Conservation (phyloP, 1,139 yeast species). For the Diutina rugosa region DNA sequence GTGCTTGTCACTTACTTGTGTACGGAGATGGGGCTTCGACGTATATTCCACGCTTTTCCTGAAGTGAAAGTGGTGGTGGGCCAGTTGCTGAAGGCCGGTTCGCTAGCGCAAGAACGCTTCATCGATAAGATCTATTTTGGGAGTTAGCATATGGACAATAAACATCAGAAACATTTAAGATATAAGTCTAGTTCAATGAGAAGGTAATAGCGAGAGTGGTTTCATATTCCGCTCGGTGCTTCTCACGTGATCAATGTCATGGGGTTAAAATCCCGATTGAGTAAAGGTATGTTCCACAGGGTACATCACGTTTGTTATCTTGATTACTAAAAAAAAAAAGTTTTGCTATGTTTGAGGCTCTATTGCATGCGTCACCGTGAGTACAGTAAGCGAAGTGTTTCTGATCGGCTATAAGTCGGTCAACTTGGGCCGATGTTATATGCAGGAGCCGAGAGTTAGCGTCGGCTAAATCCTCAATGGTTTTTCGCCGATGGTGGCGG, state of each 20-base stretch:
- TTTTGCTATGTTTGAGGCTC: no score
- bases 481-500: not conserved
- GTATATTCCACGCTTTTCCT: constrained; percentile 66
- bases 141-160: constrained; percentile 7
- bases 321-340: no score
- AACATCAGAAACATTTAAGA: no score
- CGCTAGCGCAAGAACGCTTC: constrained; percentile 61
- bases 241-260: no score
- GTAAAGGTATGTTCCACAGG: no score
- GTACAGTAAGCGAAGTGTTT: no score
- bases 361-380: no score
- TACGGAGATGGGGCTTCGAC: constrained; percentile 70
- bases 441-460: not conserved
- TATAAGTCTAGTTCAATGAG: no score
- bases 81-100: constrained; percentile 36
- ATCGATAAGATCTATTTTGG: constrained; percentile 77
- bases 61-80: constrained; percentile 60
- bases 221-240: no score
- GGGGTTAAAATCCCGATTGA: no score
- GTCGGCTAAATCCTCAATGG: not conserved
- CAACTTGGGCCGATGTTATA: not conserved
- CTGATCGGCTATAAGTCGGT: not conserved
- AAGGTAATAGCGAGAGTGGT: no score
- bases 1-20: constrained; percentile 61
- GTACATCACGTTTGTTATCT: no score